These are phyloP conservation scores for Stemphylium lycopersici DNA, from an alignment of 2,329 filamentous ascomycete genomes.

Conservation along the genomic window DNA sequence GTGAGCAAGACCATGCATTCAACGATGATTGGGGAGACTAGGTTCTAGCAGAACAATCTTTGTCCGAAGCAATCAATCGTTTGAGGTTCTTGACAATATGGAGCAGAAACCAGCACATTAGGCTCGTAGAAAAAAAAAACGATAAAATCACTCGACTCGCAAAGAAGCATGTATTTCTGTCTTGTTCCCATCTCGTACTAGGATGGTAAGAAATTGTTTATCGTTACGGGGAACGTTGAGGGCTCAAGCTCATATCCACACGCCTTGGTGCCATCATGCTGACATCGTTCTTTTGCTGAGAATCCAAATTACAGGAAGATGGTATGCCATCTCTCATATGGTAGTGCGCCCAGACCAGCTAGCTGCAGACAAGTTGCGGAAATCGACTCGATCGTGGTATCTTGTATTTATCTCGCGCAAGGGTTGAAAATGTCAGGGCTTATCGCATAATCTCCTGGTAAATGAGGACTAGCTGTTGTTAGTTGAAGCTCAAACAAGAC, in stretches of 20 bases:
- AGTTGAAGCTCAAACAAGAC: slow-evolving; percentile 3
- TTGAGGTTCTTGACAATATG: not conserved
- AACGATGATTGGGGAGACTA: slow-evolving; percentile 1
- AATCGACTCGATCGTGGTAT: slow-evolving; percentile 29
- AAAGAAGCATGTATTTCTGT: slow-evolving; percentile 21
- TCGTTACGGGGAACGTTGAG: slow-evolving; percentile 10
- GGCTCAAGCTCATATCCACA: slow-evolving; percentile 5
- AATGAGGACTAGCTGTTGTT: slow-evolving; percentile 69
- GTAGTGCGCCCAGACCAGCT: slow-evolving; percentile 35
- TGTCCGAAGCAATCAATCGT: not conserved
- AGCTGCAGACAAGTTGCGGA: slow-evolving; percentile 25
- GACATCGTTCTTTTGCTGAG: slow-evolving; percentile 11
- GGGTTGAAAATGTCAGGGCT: slow-evolving; percentile 23
- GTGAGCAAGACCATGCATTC: not conserved
- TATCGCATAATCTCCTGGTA: slow-evolving; percentile 94
- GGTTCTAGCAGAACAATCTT: not conserved
- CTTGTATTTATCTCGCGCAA: slow-evolving; percentile 30
- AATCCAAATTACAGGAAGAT: slow-evolving; percentile 23
- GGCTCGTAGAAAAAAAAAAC: not conserved
- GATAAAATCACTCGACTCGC: not conserved
- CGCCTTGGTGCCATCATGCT: slow-evolving; percentile 8
- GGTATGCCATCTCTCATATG: slow-evolving; percentile 15
- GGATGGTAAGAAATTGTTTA: slow-evolving; percentile 14
- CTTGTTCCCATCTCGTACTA: slow-evolving; percentile 14
- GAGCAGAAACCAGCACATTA: not conserved